Evolutionary conservation across 1,284 basidiomycete genomes (phyloP).

Genomic region (Exobasidium cylindrosporum): DNA sequence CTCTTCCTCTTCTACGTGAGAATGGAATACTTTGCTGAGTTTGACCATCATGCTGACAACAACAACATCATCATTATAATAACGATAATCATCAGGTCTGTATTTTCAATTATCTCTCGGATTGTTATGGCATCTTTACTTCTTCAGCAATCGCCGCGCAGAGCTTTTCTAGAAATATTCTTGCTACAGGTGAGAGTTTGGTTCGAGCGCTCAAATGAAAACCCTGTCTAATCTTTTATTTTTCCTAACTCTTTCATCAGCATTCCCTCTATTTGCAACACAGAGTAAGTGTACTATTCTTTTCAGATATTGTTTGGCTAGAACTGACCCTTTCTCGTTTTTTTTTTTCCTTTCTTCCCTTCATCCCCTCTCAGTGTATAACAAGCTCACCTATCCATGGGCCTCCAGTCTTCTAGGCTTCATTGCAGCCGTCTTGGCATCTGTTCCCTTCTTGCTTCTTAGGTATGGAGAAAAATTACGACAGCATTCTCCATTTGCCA

Average conservation of each 20-base stretch:
- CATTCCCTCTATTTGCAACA: slow-evolving; percentile 35
- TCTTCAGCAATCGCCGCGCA: slow-evolving; percentile 77
- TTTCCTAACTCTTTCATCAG: slow-evolving; percentile 9
- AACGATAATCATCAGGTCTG: neutral
- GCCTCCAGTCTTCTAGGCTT: slow-evolving; percentile 67
- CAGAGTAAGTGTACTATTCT: slow-evolving; percentile 33
- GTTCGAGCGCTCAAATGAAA: too few relatives aligned
- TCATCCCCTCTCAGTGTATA: slow-evolving; percentile 58
- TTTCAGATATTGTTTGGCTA: neutral
- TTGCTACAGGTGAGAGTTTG: slow-evolving; percentile 18
- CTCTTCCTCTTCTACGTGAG: slow-evolving; percentile 50
- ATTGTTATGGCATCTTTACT: slow-evolving; percentile 61
- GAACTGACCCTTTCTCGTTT: neutral
- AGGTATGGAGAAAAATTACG: slow-evolving; percentile 59
- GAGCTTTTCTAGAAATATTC: slow-evolving; percentile 64
- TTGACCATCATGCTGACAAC: neutral
- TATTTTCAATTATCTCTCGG: slow-evolving; percentile 21
- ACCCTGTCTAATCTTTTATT: neutral
- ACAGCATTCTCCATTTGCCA: slow-evolving; percentile 13
- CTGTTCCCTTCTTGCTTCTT: slow-evolving; percentile 68
- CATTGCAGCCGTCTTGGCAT: slow-evolving; percentile 64
- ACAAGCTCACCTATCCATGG: slow-evolving; percentile 64
- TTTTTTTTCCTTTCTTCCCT: too few relatives aligned
- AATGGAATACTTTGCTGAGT: neutral
- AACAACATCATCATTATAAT: neutral